Base-by-base conservation (phyloP, 805 yeast species). In the Wickerhamiella qilinensis region DNA sequence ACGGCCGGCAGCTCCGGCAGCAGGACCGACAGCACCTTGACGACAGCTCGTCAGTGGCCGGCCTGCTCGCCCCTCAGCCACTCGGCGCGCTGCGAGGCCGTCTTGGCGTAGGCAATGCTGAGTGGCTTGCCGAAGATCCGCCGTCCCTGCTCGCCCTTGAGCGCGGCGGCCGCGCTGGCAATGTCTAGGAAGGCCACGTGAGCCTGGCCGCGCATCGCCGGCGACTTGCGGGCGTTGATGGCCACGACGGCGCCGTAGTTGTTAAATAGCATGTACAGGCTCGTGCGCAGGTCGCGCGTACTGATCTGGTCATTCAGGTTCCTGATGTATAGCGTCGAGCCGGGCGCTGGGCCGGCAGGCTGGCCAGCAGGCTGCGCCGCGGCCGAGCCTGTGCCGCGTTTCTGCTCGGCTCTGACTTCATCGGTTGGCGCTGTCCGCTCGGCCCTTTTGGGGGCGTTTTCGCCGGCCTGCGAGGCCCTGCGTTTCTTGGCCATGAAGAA, bases 131-230 rank as follows among this genome's bases (percentile, higher is more conserved):
- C 65, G 34, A 61, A 43, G 30, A 63, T 47, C 22, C 20, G 30
- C 17, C 42, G 38, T 14, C 57, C 60, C 30, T 57, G 58, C 3
- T 59, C 43, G 3, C 47, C 38, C 11, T 43, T 30, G 35, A 54
- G 39, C 3, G 66, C 67, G 19, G 36, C 24, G 4, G 47, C 38
- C 4, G 68, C 65, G 12, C 48, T 35, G 14, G 43, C 44, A 8
- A 46, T 39, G 33, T 48, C 48, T 14, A 36, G 45, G 33, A 57
- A 63, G 20, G 54, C 65, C 8, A 64, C 40, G 36, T 57, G 63
- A 2, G 68, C 68, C 48, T 63, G 68, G 18, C 68, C 68, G 6
- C 67, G 47, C 67, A 63, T 60, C 34, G 46, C 47, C 20, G 54
- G 49, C 15, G 61, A 53, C 37, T 59, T 59, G 41, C 52, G 44